Evolutionary conservation across 2,329 filamentous ascomycete species (phyloP).

Genomic region (Cercospora beticola): DNA sequence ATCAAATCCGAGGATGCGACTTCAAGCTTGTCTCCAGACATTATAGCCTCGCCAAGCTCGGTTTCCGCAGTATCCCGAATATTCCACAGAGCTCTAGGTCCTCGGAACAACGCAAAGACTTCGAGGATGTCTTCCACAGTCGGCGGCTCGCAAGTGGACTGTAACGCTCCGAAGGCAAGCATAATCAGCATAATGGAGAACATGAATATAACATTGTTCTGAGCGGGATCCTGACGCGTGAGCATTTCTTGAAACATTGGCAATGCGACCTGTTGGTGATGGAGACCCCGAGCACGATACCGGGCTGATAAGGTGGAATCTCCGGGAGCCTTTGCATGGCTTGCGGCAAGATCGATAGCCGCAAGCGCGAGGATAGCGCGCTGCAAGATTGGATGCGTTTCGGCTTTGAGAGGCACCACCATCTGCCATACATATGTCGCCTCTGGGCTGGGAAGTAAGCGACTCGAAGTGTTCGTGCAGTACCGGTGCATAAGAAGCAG

Average conservation of each 20-base stretch:
- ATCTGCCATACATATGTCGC: conserved; percentile 31
- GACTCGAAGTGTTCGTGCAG: conserved; percentile 28
- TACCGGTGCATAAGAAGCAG: conserved; percentile 33
- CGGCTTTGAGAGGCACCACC: conserved; percentile 8
- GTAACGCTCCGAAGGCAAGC: conserved; percentile 29
- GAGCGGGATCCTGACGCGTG: conserved; percentile 5
- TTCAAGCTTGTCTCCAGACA: conserved; percentile 11
- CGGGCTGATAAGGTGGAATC: conserved; percentile 14
- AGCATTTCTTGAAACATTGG: conserved; percentile 30
- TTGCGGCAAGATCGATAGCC: conserved; percentile 4
- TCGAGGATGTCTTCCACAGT: conserved; percentile 31
- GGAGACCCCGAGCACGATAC: conserved; percentile 30
- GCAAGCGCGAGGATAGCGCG: conserved; percentile 8
- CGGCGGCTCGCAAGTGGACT: conserved; percentile 23
- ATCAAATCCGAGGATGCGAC: conserved; percentile 7
- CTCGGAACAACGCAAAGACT: conserved; percentile 30
- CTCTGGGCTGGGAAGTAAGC: conserved; percentile 22
- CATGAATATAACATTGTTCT: conserved; percentile 27
- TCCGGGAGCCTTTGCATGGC: not conserved
- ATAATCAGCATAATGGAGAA: conserved; percentile 32
- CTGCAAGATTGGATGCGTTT: conserved; percentile 3
- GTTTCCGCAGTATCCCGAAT: conserved; percentile 12
- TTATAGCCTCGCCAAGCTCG: conserved; percentile 22
- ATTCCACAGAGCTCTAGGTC: conserved; percentile 27
- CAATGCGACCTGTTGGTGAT: conserved; percentile 33